A percentile compares a stretch with the other conserved stretches of the same genome.
phyloP scores from a whole-genome alignment of 805 yeast species.

The Candida ipomoeae region DNA sequence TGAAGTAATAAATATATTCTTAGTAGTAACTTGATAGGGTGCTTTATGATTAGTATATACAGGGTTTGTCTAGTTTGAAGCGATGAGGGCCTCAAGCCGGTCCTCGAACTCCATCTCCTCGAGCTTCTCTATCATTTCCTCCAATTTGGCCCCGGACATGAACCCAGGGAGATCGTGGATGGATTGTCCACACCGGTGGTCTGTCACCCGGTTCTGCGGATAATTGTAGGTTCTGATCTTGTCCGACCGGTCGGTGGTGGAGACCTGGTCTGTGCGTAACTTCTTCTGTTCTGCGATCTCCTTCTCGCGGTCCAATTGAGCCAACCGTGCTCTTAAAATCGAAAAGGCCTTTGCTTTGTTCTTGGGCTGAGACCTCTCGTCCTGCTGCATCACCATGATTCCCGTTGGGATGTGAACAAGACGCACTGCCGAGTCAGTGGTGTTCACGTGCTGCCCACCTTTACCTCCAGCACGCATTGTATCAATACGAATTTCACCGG shows the following conservation, averaged over 20 bases:
- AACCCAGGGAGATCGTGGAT: constrained; percentile 61
- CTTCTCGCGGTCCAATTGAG: constrained; percentile 69
- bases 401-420: constrained; percentile 91
- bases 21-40: neutral
- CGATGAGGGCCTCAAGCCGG: constrained; percentile 25
- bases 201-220: constrained; percentile 90
- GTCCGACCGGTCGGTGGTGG: constrained; percentile 85
- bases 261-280: constrained; percentile 76
- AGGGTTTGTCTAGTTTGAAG: neutral
- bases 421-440: constrained; percentile 95
- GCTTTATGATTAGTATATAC: neutral
- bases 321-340: constrained; percentile 76
- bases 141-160: constrained; percentile 34
- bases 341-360: constrained; percentile 91
- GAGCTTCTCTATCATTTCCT: constrained; percentile 34
- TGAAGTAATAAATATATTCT: neutral
- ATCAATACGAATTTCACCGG: constrained; percentile 87
- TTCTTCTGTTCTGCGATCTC: constrained; percentile 61
- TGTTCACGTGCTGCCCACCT: constrained; percentile 97
- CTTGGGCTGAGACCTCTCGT: constrained; percentile 90
- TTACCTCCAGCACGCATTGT: constrained; percentile 97
- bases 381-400: constrained; percentile 83
- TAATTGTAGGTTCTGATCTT: constrained; percentile 91
- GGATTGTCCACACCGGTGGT: constrained; percentile 82
- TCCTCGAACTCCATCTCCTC: constrained; percentile 38